Base-by-base conservation (phyloP, 179 eudicot species). In the Gypsophila paniculata region DNA sequence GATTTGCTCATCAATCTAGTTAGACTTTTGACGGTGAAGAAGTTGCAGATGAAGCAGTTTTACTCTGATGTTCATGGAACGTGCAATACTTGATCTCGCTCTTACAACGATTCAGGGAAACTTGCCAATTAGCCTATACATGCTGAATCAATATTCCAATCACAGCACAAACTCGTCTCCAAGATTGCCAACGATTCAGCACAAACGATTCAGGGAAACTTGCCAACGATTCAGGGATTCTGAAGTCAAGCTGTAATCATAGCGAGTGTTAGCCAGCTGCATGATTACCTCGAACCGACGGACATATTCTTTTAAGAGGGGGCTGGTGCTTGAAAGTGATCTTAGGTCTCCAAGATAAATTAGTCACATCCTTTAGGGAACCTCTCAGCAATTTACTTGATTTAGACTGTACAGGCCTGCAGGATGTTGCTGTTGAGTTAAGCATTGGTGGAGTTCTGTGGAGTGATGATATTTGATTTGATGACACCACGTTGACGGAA, bases 291-390 rank as follows among this genome's bases (percentile, higher is more conserved):
- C 5, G 32, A 8, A 61, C 53, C 21, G 58, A 72, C 29, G 59
- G 73, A 15, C 69, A 67, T 38, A 74, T 32, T 76, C 89, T 80
- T 68, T 90, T 90, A 55, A 82, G 80, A 72, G 93, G 89, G 74
- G 85, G 72, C 64, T 78, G 81, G 70, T 75, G 80, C 61, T 76
- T 76, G 74, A 77, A 54, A 38, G 85, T 72, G 4, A 75, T 77
- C 79, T 78, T 82, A 64, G 79, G 74, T 42, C 77, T 86, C 71
- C 70, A 75, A 10, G 75, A 32, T 61, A 81, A 78, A 60, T 76
- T 68, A 17, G 65, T 75, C 74, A 74, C 74, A 74, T 87, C 86
- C 72, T 54, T 75, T 17, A 77, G 52, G 57, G 90, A 83, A 73
- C 65, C 64, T 81, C 71, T 68, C 25, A 48, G 72, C 65, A 74